These are phyloP conservation scores for Suillus weaverae DNA, from an alignment of 768 basidiomycete species.

Conservation along the genomic window DNA sequence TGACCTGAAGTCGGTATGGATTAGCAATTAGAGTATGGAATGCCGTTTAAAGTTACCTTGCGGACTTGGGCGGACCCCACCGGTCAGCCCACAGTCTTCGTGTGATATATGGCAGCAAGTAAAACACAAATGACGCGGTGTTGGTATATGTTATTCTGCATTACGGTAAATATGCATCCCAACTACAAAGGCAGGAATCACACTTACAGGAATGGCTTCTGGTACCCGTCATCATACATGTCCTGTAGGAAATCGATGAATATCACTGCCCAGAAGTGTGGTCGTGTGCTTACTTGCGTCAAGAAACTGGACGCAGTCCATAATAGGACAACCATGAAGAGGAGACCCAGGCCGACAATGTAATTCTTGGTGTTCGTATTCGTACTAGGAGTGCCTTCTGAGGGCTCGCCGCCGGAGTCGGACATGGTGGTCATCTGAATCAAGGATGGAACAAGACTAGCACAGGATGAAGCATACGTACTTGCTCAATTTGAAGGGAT, in stretches of 20 bases:
- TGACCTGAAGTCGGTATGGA: slow-evolving; percentile 5
- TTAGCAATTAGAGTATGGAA: neutral
- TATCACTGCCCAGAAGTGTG: neutral
- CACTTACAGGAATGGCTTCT: slow-evolving; percentile 83
- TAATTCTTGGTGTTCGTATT: slow-evolving; percentile 36
- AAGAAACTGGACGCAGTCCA: slow-evolving; percentile 92
- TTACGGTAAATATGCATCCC: neutral
- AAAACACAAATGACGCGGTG: slow-evolving; percentile 85
- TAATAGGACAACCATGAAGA: slow-evolving; percentile 75
- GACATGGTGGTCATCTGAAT: slow-evolving; percentile 19
- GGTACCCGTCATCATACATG: slow-evolving; percentile 65
- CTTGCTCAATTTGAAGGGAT: neutral
- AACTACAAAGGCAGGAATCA: slow-evolving; percentile 1
- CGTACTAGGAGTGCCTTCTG: slow-evolving; percentile 11
- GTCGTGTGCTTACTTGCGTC: slow-evolving; percentile 57
- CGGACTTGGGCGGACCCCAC: slow-evolving; percentile 6
- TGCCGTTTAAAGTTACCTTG: slow-evolving; percentile 11
- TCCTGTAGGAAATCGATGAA: slow-evolving; percentile 33
- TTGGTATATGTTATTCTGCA: slow-evolving; percentile 86
- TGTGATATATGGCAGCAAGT: slow-evolving; percentile 65
- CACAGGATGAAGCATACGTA: neutral
- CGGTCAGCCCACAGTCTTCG: slow-evolving; percentile 26
- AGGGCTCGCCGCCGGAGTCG: slow-evolving; percentile 16
- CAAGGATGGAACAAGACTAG: neutral
- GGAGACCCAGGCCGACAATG: slow-evolving; percentile 61